Conservation (phyloP, 257 asterid species). For the Solanum appendiculatum region DNA sequence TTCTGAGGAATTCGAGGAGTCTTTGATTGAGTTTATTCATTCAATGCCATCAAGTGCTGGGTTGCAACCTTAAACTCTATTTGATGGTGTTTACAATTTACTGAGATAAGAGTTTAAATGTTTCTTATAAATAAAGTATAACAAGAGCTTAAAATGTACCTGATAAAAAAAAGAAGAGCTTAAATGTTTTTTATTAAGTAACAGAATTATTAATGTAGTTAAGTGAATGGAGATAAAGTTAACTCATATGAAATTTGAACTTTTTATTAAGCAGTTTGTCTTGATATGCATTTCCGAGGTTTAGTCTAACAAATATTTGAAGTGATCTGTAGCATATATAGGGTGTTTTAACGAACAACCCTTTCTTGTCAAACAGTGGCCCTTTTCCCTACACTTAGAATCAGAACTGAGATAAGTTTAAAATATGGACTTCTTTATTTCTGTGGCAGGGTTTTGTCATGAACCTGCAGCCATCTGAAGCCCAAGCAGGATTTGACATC, state of each 20-base stretch:
- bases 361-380: background rate
- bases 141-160: background rate
- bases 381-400: background rate
- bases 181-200: background rate
- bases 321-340: background rate
- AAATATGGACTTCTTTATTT: background rate
- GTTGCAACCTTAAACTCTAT: background rate
- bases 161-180: background rate
- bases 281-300: background rate
- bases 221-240: background rate
- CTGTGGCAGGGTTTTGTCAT: conserved; percentile 78
- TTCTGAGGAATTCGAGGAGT: background rate
- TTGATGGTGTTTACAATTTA: background rate
- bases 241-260: background rate
- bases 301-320: background rate
- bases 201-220: background rate
- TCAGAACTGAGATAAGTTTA: background rate
- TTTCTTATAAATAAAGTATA: background rate
- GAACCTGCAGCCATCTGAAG: conserved; percentile 99
- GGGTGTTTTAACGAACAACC: background rate
- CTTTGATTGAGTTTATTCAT: background rate
- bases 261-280: background rate
- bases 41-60: background rate
- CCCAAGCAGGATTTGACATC: conserved; percentile 93
- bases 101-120: background rate